These are phyloP conservation scores for Podila epicladia DNA, from an alignment of 192 early-diverging fungal species.

Conservation along the genomic window DNA sequence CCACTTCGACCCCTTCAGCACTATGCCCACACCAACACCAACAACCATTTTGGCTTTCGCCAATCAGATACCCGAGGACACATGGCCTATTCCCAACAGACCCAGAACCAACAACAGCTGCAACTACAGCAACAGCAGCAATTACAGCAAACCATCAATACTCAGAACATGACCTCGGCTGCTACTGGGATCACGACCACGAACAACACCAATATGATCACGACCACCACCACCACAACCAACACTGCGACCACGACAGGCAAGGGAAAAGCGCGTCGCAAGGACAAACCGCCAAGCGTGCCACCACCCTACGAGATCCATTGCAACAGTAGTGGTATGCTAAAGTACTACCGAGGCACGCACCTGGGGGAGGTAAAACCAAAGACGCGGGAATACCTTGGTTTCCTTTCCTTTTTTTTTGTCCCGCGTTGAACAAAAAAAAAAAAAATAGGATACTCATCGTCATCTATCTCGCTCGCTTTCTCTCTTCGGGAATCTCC, in stretches of 20 bases:
- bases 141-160: conserved; percentile 8
- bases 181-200: conserved; percentile 16
- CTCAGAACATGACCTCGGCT: conserved; percentile 5
- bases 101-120: conserved; percentile 2
- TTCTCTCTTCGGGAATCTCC: background rate
- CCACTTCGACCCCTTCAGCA: conserved; percentile 2
- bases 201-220: conserved; percentile 10
- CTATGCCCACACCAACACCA: conserved; percentile 1
- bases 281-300: conserved; percentile 48
- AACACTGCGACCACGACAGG: conserved; percentile 22
- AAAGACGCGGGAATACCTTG: background rate
- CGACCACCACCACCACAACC: conserved; percentile 4
- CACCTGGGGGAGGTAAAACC: conserved; percentile 64
- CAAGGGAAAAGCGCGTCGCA: conserved; percentile 35
- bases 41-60: conserved; percentile 1
- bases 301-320: conserved; percentile 55
- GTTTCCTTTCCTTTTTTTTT: no score
- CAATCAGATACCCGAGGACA: background rate
- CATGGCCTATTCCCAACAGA: background rate
- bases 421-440: no score
- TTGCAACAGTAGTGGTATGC: conserved; percentile 35
- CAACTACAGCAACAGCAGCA: conserved; percentile 8
- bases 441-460: background rate
- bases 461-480: no score
- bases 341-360: conserved; percentile 47